Conservation (phyloP, 441 rosid species). For the Raphanus hybrid region DNA sequence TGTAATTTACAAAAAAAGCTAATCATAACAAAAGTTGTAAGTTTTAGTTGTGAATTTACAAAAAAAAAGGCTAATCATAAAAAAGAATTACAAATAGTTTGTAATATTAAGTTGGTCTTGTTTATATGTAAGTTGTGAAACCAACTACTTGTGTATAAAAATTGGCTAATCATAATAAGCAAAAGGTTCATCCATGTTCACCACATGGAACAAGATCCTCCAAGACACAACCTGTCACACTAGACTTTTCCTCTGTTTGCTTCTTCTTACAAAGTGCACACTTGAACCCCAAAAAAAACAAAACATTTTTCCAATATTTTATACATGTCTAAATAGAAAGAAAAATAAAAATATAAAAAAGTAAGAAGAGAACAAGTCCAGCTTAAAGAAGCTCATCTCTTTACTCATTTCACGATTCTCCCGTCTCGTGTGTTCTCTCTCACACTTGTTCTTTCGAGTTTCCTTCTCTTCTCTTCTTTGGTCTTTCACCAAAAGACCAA, state of each 20-base stretch:
- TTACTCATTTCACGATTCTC: slow-evolving; percentile 43
- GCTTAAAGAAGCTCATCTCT: slow-evolving; percentile 32
- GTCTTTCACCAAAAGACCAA: slow-evolving; percentile 33
- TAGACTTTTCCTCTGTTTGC: slow-evolving; percentile 28
- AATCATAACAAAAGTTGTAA: too few relatives aligned
- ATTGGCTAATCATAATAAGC: background rate
- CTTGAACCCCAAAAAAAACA: slow-evolving; percentile 4
- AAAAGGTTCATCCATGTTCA: slow-evolving; percentile 32
- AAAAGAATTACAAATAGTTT: too few relatives aligned
- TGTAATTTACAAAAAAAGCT: too few relatives aligned
- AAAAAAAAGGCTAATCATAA: too few relatives aligned
- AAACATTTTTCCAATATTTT: background rate
- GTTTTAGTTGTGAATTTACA: too few relatives aligned
- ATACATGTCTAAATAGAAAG: too few relatives aligned
- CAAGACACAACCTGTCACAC: slow-evolving; percentile 34
- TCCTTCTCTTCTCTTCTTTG: slow-evolving; percentile 19
- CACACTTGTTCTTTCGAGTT: slow-evolving; percentile 10
- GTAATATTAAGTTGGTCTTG: background rate
- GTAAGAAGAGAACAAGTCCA: slow-evolving; percentile 27
- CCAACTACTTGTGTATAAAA: background rate
- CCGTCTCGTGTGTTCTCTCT: slow-evolving; percentile 35
- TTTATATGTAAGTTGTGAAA: background rate
- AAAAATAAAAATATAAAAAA: background rate
- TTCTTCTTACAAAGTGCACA: slow-evolving; percentile 30
- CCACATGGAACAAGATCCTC: slow-evolving; percentile 42